Base-by-base conservation (phyloP, 345 rosid genomes). In the Salix caprea region DNA sequence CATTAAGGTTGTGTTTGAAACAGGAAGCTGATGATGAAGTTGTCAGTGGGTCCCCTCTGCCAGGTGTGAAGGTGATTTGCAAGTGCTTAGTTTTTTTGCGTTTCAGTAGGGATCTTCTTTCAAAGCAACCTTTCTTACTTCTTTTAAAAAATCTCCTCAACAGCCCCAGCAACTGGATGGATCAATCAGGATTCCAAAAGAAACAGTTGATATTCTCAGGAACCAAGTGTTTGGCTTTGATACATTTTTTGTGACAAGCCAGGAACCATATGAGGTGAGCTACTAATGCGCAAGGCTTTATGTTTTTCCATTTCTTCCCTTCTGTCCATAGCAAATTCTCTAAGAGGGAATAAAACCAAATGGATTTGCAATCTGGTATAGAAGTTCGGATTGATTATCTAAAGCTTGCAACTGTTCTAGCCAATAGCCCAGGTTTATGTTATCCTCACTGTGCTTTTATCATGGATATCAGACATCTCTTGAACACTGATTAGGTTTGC, bases 221-320 rank as follows among this genome's bases (percentile, higher is more conserved):
- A 93, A 89, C 52, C 97, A 91, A 93, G 97, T 93, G 77, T 95
- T 95, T 65, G 99, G 94, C 40, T 95, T 95, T 80, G 99, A 95
- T 81, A 93, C 97, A 15, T 93, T 91, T 81, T 95, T 92, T 65
- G 99, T 95, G 73, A 95, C 97, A 64, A 93, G 93, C 85, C 93
- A 95, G 82, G 99, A 93, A 84, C 99, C 97, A 40, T 95, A 93
- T 83, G 96, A 93, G 96, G 99, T 95, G 83, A 82, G 90, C 44
- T 70, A 39, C 60, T 58, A 24, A 34, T 48, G 70, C 54, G 32
- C 9, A 26, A 46, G 46, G 10, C 65, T 46, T 71, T 77, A n/a
- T 71, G 16, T 73, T 75, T 26, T 64, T 39, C 14, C 5, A 46
- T 15, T 46, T 15, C 13, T 23, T 11, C 7, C 23, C 69, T 39